Conservation (phyloP, 352 stramenopile species). For the Elongisporangium anandrum region DNA sequence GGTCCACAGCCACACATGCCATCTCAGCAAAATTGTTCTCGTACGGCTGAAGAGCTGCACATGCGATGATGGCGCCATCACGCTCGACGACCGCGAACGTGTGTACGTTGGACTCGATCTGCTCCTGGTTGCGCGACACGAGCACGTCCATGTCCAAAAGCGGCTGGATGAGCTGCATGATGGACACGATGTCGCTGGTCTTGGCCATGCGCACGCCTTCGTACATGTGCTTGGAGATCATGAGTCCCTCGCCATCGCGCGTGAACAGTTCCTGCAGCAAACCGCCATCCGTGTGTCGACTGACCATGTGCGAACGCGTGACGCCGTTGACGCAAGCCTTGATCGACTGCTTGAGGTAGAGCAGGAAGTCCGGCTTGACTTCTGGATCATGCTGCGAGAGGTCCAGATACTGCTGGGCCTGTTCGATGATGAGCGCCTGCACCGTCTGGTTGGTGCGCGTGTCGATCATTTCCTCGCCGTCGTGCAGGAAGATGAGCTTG, state of each 20-base stretch:
- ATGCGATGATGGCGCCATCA: conserved; percentile 87
- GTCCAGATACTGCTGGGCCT: conserved; percentile 81
- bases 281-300: conserved; percentile 80
- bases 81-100: conserved; percentile 87
- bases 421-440: conserved; percentile 74
- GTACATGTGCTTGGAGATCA: conserved; percentile 97
- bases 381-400: conserved; percentile 45
- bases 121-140: conserved; percentile 82
- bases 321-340: conserved; percentile 81
- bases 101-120: conserved; percentile 87
- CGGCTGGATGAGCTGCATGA: conserved; percentile 87
- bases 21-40: conserved; percentile 89
- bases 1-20: conserved; percentile 87
- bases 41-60: conserved; percentile 86
- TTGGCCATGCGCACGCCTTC: conserved; percentile 92
- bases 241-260: conserved; percentile 93
- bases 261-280: conserved; percentile 98
- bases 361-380: conserved; percentile 63
- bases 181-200: conserved; percentile 89
- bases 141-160: conserved; percentile 86
- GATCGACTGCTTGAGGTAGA: conserved; percentile 86
- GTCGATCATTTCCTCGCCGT: conserved; percentile 85
- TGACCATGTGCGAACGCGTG: conserved; percentile 83
- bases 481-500: conserved; percentile 89
- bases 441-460: conserved; percentile 73